Conservation (phyloP, 345 rosid genomes). For the Linum lewisii region DNA sequence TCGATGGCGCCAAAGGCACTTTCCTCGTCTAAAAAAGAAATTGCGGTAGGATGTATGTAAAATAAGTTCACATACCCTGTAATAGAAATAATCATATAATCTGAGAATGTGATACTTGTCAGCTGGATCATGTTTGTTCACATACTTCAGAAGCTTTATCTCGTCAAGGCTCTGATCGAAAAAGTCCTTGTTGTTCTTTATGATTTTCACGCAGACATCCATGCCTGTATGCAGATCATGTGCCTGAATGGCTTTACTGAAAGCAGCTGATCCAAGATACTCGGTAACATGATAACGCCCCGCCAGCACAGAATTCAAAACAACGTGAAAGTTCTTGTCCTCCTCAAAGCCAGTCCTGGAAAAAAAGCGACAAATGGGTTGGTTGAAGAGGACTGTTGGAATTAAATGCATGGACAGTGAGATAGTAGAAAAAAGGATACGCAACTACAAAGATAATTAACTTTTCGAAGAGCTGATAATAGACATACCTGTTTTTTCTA, state of each 20-base stretch:
- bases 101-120: slow-evolving; percentile 96
- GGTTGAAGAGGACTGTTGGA: slow-evolving; percentile 14
- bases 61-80: slow-evolving; percentile 51
- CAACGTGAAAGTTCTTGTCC: slow-evolving; percentile 97
- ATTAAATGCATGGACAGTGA: slow-evolving; percentile 6
- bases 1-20: too few species aligned
- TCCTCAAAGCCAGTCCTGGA: slow-evolving; percentile 99
- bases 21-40: background rate
- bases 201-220: slow-evolving; percentile 96
- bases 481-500: slow-evolving; percentile 83
- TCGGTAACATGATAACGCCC: slow-evolving; percentile 98
- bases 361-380: slow-evolving; percentile 14
- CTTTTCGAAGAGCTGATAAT: slow-evolving; percentile 5
- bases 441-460: background rate
- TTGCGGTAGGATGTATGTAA: background rate
- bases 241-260: slow-evolving; percentile 98
- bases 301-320: slow-evolving; percentile 85
- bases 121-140: slow-evolving; percentile 96
- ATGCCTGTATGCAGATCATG: slow-evolving; percentile 97
- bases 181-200: slow-evolving; percentile 98
- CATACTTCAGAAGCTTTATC: slow-evolving; percentile 94
- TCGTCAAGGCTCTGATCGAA: slow-evolving; percentile 99
- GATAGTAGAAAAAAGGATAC: slow-evolving; percentile 7
- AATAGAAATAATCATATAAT: slow-evolving; percentile 94
- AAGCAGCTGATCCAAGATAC: slow-evolving; percentile 99